phyloP scores from a whole-genome alignment of 345 rosid species.

The Murraya koenigii region DNA sequence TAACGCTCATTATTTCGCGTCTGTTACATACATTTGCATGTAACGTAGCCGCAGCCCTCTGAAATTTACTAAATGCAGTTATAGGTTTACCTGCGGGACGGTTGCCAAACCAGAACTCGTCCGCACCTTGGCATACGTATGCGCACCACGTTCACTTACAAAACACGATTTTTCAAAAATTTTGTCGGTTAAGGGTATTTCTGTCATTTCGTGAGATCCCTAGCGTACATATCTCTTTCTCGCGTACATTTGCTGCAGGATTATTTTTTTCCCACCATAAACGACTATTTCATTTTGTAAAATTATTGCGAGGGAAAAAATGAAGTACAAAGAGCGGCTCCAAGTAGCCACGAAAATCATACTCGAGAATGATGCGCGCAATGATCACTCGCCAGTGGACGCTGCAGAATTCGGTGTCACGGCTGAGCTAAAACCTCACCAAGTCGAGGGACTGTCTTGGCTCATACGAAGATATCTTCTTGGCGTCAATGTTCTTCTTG shows the following conservation, averaged over 20 bases:
- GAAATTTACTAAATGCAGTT: too few relatives aligned
- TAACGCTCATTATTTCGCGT: too few relatives aligned
- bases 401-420: constrained; percentile 48
- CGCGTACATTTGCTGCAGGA: background rate
- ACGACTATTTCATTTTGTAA: background rate
- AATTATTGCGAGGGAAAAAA: background rate
- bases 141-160: background rate
- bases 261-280: background rate
- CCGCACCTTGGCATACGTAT: too few relatives aligned
- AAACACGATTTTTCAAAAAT: background rate
- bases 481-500: constrained; percentile 81
- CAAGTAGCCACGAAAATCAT: constrained; percentile 52
- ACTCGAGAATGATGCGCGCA: constrained; percentile 35
- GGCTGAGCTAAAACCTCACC: constrained; percentile 73
- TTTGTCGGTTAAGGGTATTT: background rate
- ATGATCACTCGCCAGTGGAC: constrained; percentile 22
- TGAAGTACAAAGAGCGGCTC: constrained; percentile 69
- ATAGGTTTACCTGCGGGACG: too few relatives aligned
- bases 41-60: too few relatives aligned
- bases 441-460: constrained; percentile 77
- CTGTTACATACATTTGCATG: too few relatives aligned
- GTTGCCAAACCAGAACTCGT: too few relatives aligned
- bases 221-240: too few relatives aligned
- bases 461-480: constrained; percentile 60
- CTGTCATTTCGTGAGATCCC: background rate